phyloP scores from a whole-genome alignment of 495 filamentous ascomycete genomes.

The Lineolata rhizophorae region DNA sequence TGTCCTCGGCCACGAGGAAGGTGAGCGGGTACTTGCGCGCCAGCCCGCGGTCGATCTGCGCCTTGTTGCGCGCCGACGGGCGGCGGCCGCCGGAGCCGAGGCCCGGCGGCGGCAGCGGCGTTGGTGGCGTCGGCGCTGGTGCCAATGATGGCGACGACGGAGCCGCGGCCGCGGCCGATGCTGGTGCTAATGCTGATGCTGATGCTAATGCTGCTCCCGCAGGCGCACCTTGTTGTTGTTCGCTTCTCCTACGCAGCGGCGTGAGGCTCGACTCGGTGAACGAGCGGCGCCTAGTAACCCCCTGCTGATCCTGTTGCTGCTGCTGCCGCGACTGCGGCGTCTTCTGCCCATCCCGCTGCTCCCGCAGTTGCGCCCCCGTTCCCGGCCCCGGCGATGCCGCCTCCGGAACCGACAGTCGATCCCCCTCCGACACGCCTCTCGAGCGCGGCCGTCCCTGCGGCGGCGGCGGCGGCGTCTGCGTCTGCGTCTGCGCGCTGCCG shows the following conservation, averaged over 20 bases:
- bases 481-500: background rate
- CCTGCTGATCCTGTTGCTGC: background rate
- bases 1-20: slow-evolving; percentile 62
- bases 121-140: too few relatives aligned
- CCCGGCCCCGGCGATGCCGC: background rate
- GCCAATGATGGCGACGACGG: background rate
- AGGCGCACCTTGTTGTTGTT: too few relatives aligned
- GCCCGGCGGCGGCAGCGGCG: background rate
- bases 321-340: background rate
- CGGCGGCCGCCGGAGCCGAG: background rate
- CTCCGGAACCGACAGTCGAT: background rate
- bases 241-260: background rate
- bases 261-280: background rate
- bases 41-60: slow-evolving; percentile 21
- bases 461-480: background rate
- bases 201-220: too few relatives aligned
- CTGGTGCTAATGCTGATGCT: too few relatives aligned
- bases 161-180: background rate
- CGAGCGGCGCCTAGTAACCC: background rate
- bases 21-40: slow-evolving; percentile 39
- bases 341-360: too few relatives aligned
- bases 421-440: background rate
- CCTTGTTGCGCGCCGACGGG: slow-evolving; percentile 1
- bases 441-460: background rate
- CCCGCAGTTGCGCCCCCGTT: background rate